Evolutionary conservation across 2,329 filamentous ascomycete species (phyloP).

Genomic region (Balansia obtecta): DNA sequence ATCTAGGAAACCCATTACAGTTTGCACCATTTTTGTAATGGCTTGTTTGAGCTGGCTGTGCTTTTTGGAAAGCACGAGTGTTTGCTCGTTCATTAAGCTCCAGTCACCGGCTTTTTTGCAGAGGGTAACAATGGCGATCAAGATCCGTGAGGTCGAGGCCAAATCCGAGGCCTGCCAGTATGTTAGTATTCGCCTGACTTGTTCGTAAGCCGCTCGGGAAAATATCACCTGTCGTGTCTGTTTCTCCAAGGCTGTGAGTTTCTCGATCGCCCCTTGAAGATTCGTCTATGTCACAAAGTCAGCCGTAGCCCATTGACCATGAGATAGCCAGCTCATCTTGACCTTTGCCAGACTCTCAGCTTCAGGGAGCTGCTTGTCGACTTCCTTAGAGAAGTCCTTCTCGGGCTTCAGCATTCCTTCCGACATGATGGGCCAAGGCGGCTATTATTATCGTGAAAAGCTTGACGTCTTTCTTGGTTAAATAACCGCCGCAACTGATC

Average conservation of each 20-base stretch:
- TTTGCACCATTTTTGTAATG: constrained; percentile 97
- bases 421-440: constrained; percentile 49
- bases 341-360: constrained; percentile 84
- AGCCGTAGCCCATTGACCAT: constrained; percentile 22
- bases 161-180: constrained; percentile 75
- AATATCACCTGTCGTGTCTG: constrained; percentile 78
- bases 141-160: constrained; percentile 79
- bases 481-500: not conserved
- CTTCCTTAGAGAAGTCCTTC: constrained; percentile 97
- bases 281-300: constrained; percentile 43
- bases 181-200: constrained; percentile 9
- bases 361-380: constrained; percentile 81
- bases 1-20: constrained; percentile 84
- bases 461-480: not conserved
- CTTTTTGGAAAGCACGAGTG: constrained; percentile 93
- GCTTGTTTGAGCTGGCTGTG: constrained; percentile 99
- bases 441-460: not conserved
- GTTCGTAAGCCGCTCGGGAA: constrained; percentile 6
- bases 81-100: constrained; percentile 92
- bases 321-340: not conserved
- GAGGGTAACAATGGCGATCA: constrained; percentile 83
- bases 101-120: constrained; percentile 90
- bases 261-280: constrained; percentile 80
- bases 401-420: constrained; percentile 80
- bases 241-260: constrained; percentile 85